Percentiles rank a stretch among this genome's conserved stretches.
Evolutionary conservation across 352 stramenopile genomes (phyloP).

Genomic region (Phytopythium litorale): DNA sequence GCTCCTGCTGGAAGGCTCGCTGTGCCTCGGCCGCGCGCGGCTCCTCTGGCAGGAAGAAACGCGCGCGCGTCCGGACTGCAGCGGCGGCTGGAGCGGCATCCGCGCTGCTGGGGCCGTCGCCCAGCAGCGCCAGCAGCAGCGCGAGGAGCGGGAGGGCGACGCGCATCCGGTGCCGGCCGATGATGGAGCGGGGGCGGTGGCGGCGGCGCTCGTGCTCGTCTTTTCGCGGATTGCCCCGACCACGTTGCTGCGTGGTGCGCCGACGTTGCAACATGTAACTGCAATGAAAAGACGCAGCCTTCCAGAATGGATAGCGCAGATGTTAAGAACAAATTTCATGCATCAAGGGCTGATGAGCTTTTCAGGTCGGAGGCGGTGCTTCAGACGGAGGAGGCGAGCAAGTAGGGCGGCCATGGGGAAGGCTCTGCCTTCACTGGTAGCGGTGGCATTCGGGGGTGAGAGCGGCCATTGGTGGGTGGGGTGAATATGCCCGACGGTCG

Average conservation of each 20-base stretch:
- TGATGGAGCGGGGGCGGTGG: not conserved
- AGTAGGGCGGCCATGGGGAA: too few species aligned
- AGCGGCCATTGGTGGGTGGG: too few species aligned
- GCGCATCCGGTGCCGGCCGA: constrained; percentile 7
- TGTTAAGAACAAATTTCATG: too few species aligned
- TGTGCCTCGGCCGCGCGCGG: constrained; percentile 29
- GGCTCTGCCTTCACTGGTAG: too few species aligned
- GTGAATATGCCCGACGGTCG: too few species aligned
- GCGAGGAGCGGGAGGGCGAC: not conserved
- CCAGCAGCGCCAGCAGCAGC: constrained; percentile 16
- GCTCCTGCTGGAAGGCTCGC: constrained; percentile 37
- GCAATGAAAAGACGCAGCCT: not conserved
- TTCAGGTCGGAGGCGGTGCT: too few species aligned
- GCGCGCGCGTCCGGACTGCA: constrained; percentile 23
- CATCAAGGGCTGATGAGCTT: too few species aligned
- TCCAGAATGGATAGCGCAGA: too few species aligned
- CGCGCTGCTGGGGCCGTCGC: not conserved
- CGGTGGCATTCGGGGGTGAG: too few species aligned
- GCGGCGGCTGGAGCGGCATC: not conserved
- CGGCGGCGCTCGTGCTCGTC: constrained; percentile 10
- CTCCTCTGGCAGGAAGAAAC: constrained; percentile 51
- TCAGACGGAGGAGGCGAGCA: too few species aligned
- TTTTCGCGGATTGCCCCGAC: not conserved
- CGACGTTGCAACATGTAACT: not conserved
- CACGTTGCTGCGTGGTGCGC: not conserved